Base-by-base conservation (phyloP, 805 yeast species). In the Tetrapisispora nanseiensis region DNA sequence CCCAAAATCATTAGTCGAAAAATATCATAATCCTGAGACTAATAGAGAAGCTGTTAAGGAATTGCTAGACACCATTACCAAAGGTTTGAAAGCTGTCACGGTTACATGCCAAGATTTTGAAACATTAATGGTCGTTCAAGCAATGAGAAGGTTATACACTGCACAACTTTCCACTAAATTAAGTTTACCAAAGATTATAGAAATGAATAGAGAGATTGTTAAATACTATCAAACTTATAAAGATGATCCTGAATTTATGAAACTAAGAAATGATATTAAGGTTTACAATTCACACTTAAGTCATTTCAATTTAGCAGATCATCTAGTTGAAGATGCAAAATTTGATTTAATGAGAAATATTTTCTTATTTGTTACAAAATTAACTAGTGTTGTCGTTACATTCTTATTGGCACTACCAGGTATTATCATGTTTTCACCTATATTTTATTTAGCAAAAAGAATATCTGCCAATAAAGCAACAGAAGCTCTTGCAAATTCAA, bases 101-200 rank as follows among this genome's bases (percentile, higher is more conserved):
- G 92, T 89, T 8, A 80, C 85, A 16, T 82, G 92, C 55, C 84
- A 85, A 12, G 95, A 87, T 56, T 87, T 79, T 64, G 96, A 89
- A 51, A 86, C 95, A 13, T 66, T 87, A 45, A 82, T 85, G 76
- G 86, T 84, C 15, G 80, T 87, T 30, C 96, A 87, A 62, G 92
- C 95, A 7, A 95, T 95, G 32, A 74, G 97, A 63, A 72, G 98
- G 55, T 69, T 90, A 34, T 92, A 92, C 58, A 78, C 86, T 1
- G 78, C 84, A 34, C 86, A 85, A 50, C 70, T 82, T 40, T 76
- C 81, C 15, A 75, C 79, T 29, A 70, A 76, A 43, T 64, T 90
- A 45, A 94, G 96, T 0, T 68, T 89, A 42, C 83, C 94, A 2
- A 70, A 89, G 50, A 78, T 86, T 35, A 85, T 92, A 18, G 97